Evolutionary conservation across 2,329 filamentous ascomycete species (phyloP).

Genomic region (Hypoxylon sp.): DNA sequence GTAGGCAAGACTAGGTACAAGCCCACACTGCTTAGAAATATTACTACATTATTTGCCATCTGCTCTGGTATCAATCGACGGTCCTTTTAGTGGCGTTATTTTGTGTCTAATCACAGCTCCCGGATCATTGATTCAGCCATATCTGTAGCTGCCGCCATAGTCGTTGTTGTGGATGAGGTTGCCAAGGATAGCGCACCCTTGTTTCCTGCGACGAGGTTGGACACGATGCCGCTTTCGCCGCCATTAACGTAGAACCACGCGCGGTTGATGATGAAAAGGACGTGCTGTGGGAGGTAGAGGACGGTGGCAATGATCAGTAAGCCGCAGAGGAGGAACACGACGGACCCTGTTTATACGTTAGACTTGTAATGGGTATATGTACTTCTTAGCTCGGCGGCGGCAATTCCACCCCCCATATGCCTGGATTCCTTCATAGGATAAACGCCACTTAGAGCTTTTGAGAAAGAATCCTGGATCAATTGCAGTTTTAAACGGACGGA

Average conservation of each 20-base stretch:
- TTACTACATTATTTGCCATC: constrained; percentile 46
- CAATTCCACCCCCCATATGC: neutral
- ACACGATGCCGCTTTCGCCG: constrained; percentile 66
- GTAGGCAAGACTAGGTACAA: constrained; percentile 24
- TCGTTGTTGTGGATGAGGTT: constrained; percentile 53
- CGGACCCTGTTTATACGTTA: constrained; percentile 75
- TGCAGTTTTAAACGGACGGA: constrained; percentile 31
- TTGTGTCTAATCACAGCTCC: constrained; percentile 56
- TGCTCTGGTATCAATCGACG: constrained; percentile 6
- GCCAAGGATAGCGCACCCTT: constrained; percentile 61
- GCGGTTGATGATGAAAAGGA: constrained; percentile 84
- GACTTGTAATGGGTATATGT: constrained; percentile 10
- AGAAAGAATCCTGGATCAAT: constrained; percentile 8
- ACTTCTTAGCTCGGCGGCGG: neutral
- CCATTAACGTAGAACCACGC: constrained; percentile 97
- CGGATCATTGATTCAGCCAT: constrained; percentile 53
- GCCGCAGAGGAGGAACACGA: constrained; percentile 90
- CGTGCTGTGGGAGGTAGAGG: constrained; percentile 94
- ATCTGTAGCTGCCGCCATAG: constrained; percentile 50
- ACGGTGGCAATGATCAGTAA: constrained; percentile 89
- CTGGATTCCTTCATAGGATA: neutral
- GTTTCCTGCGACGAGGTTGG: constrained; percentile 59
- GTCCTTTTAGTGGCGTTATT: neutral
- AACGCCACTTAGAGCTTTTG: neutral
- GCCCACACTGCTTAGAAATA: constrained; percentile 43